phyloP scores from a whole-genome alignment of 495 filamentous ascomycete species.

The Hypoxylon lenormandii region DNA sequence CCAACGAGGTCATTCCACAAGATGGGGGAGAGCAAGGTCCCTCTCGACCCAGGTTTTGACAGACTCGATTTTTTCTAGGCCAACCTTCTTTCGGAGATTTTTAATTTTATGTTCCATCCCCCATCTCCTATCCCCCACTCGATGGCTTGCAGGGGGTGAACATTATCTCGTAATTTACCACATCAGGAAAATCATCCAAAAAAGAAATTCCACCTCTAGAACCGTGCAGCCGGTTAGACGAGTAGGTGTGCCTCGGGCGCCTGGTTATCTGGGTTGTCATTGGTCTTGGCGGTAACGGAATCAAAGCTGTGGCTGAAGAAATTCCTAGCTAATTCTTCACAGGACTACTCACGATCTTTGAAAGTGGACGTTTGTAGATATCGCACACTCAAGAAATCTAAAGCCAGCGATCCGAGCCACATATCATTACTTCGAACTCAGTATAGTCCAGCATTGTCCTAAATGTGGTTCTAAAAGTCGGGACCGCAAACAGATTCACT shows the following conservation, averaged over 20 bases:
- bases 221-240: neutral
- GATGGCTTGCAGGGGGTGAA: conserved; percentile 29
- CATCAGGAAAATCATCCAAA: conserved; percentile 13
- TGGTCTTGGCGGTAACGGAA: conserved; percentile 1
- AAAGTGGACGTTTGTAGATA: neutral
- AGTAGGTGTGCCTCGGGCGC: conserved; percentile 3
- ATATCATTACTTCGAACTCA: conserved; percentile 1
- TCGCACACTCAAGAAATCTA: neutral
- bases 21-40: conserved; percentile 7
- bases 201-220: conserved; percentile 3
- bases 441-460: neutral
- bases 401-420: conserved; percentile 5
- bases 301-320: neutral
- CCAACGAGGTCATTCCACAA: conserved; percentile 32
- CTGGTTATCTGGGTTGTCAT: conserved; percentile 8
- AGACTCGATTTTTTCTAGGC: conserved; percentile 22
- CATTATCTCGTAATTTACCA: conserved; percentile 27
- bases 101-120: conserved; percentile 46
- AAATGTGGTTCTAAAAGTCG: neutral
- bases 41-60: conserved; percentile 17
- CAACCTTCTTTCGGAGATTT: conserved; percentile 46
- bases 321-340: neutral
- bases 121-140: conserved; percentile 34
- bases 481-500: neutral
- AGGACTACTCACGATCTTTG: neutral